Conservation (phyloP, 2,329 filamentous ascomycete genomes). For the Alternaria alternata region DNA sequence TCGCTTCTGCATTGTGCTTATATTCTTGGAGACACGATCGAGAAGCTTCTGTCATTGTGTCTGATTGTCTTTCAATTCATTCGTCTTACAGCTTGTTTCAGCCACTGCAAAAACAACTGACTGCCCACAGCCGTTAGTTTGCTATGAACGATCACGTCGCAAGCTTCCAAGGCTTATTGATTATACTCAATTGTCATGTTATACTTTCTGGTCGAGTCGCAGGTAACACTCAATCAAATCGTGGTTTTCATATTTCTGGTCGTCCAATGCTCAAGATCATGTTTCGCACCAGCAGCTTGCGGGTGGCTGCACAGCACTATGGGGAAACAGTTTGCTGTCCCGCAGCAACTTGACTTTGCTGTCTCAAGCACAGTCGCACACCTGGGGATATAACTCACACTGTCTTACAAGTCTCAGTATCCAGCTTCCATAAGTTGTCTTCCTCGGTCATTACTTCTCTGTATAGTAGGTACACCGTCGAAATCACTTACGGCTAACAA, state of each 20-base stretch:
- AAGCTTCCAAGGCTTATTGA: not conserved
- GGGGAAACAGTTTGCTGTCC: conserved; percentile 19
- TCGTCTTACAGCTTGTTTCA: not conserved
- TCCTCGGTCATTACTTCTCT: not conserved
- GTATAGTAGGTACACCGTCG: conserved; percentile 1
- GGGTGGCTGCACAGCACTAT: not conserved
- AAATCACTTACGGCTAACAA: not conserved
- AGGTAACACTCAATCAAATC: not conserved
- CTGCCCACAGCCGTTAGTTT: not conserved
- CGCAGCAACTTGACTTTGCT: conserved; percentile 1
- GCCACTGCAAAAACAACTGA: no score
- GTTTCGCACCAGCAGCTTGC: not conserved
- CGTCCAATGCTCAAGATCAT: not conserved
- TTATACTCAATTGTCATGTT: not conserved
- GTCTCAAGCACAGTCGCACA: conserved; percentile 19
- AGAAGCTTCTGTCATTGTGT: not conserved
- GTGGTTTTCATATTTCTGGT: not conserved
- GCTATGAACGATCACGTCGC: not conserved
- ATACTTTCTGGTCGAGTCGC: not conserved
- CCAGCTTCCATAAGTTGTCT: not conserved
- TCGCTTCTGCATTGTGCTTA: not conserved
- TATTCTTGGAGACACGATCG: not conserved
- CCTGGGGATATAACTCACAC: conserved; percentile 4
- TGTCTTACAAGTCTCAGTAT: not conserved
- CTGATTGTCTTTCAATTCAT: not conserved